Conservation (phyloP, 1,284 basidiomycete genomes). For the Peniophora sp. region DNA sequence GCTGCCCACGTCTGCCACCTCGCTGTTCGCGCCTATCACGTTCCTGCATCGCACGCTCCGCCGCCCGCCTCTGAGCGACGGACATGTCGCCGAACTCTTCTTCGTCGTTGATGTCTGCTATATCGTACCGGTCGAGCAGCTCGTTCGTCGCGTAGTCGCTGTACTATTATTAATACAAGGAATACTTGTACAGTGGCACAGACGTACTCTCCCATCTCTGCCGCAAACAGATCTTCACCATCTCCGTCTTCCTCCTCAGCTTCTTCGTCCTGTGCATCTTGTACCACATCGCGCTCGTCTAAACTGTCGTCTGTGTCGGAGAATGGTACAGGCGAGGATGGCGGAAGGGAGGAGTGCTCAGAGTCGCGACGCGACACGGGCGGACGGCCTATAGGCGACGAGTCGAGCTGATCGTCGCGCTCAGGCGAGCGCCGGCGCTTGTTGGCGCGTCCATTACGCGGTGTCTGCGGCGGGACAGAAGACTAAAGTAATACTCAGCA, state of each 20-base stretch:
- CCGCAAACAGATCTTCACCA: slow-evolving; percentile 91
- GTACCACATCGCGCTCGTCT: slow-evolving; percentile 70
- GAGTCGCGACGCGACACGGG: slow-evolving; percentile 47
- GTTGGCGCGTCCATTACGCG: too few species aligned
- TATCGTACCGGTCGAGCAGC: slow-evolving; percentile 83
- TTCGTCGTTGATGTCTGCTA: slow-evolving; percentile 83
- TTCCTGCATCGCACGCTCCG: slow-evolving; percentile 83
- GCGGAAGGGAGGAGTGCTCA: slow-evolving; percentile 61
- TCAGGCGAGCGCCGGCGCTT: too few species aligned
- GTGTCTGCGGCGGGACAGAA: too few species aligned
- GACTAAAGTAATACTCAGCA: too few species aligned
- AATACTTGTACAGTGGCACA: slow-evolving; percentile 3
- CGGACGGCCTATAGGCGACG: slow-evolving; percentile 42
- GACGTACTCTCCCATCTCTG: slow-evolving; percentile 69
- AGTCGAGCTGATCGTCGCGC: slow-evolving; percentile 17
- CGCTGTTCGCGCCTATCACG: slow-evolving; percentile 73
- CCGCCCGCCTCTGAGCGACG: slow-evolving; percentile 69
- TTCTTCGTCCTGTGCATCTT: slow-evolving; percentile 60
- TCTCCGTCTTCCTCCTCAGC: slow-evolving; percentile 62
- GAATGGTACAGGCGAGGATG: slow-evolving; percentile 73
- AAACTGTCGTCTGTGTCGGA: slow-evolving; percentile 82
- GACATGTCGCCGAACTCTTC: slow-evolving; percentile 70
- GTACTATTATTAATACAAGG: slow-evolving; percentile 7
- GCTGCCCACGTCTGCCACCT: slow-evolving; percentile 51
- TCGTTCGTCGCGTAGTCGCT: slow-evolving; percentile 88